Evolutionary conservation across 495 filamentous ascomycete genomes (phyloP).

Genomic region (Penicillium verhagenii): DNA sequence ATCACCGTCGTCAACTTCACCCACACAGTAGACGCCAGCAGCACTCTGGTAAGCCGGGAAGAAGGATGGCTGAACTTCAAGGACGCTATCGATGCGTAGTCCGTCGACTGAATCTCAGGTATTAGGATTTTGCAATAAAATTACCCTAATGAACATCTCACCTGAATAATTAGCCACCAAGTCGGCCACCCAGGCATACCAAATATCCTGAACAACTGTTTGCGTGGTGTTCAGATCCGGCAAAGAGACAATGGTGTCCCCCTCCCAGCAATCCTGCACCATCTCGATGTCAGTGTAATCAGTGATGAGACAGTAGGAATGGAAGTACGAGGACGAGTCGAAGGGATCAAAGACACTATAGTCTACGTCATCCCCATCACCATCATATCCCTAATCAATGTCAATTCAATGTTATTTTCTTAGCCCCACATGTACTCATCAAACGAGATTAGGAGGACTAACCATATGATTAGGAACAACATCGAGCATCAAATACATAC

Average conservation of each 20-base stretch:
- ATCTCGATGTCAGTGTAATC: constrained; percentile 61
- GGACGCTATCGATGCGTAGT: constrained; percentile 74
- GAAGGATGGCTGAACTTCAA: constrained; percentile 70
- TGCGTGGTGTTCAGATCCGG: constrained; percentile 68
- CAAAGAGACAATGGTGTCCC: constrained; percentile 59
- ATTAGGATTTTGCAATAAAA: background rate
- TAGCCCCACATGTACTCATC: too few species aligned
- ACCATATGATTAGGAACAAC: constrained; percentile 78
- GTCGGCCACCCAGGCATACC: constrained; percentile 62
- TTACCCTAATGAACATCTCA: constrained; percentile 11
- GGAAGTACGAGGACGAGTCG: constrained; percentile 61
- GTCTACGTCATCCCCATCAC: constrained; percentile 55
- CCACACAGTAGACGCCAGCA: constrained; percentile 68
- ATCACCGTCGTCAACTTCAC: constrained; percentile 67
- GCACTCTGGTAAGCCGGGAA: constrained; percentile 62
- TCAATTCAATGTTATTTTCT: too few species aligned
- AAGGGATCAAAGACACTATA: constrained; percentile 66
- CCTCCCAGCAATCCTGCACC: constrained; percentile 60
- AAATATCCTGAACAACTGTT: constrained; percentile 54
- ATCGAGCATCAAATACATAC: constrained; percentile 77
- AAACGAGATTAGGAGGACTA: constrained; percentile 32
- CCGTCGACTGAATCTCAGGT: constrained; percentile 62
- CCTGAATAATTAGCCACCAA: constrained; percentile 66
- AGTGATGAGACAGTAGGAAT: constrained; percentile 61
- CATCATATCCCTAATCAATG: constrained; percentile 53